Percentiles rank a stretch among this genome's conserved stretches.
Conservation (phyloP, 208 protist species). For the Leishmania major region DNA sequence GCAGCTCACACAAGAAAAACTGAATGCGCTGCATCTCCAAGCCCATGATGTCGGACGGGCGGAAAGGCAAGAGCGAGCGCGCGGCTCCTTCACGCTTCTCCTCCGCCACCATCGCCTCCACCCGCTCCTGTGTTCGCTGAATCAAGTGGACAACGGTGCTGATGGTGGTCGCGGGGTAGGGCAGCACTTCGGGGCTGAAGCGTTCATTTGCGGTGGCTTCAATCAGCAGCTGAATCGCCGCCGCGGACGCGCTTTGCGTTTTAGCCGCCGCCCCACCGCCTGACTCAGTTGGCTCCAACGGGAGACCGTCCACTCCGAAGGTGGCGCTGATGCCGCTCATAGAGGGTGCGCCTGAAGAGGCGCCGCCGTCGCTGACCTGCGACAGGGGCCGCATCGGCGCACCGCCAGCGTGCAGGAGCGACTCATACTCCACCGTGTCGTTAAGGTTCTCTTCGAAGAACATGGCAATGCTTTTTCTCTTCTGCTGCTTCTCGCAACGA, state of each 20-base stretch:
- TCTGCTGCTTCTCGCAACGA: background rate
- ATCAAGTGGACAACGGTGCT: constrained; percentile 54
- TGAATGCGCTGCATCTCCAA: constrained; percentile 80
- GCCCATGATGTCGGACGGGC: constrained; percentile 74
- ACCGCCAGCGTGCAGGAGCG: constrained; percentile 6
- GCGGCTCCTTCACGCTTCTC: constrained; percentile 45
- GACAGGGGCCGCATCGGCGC: constrained; percentile 9
- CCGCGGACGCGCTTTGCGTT: constrained; percentile 1
- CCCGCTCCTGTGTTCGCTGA: constrained; percentile 40
- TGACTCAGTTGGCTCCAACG: background rate
- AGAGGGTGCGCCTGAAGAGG: constrained; percentile 29
- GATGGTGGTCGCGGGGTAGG: constrained; percentile 65
- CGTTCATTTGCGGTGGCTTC: constrained; percentile 82
- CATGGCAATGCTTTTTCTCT: constrained; percentile 25
- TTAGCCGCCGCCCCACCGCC: background rate
- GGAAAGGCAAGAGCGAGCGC: constrained; percentile 78
- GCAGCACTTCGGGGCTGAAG: constrained; percentile 76
- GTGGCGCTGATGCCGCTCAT: background rate
- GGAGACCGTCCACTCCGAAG: constrained; percentile 14
- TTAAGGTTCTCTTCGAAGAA: constrained; percentile 78
- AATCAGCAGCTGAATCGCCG: constrained; percentile 54
- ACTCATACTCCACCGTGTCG: constrained; percentile 42
- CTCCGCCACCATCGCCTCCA: constrained; percentile 38
- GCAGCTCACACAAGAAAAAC: constrained; percentile 85
- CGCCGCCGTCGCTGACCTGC: constrained; percentile 22